Percentiles rank a stretch among this genome's conserved stretches.
These are phyloP conservation scores for Boletus speciosus DNA, from an alignment of 768 basidiomycete genomes.

Conservation along the genomic window DNA sequence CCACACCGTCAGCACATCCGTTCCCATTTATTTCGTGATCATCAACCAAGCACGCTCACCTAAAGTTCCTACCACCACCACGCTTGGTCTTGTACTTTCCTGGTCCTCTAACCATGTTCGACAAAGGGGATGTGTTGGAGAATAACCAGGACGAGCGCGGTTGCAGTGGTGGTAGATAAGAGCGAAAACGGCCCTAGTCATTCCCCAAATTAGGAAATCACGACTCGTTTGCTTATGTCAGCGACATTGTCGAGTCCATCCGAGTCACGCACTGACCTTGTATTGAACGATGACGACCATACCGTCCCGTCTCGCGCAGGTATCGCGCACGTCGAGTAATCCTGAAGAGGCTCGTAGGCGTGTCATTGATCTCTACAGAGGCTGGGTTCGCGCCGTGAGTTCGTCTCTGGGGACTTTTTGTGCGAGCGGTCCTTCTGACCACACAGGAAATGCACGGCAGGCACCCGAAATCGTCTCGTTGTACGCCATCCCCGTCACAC, in stretches of 20 bases:
- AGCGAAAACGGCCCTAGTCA: not conserved
- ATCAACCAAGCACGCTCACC: constrained; percentile 37
- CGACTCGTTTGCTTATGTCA: constrained; percentile 16
- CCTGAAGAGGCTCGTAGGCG: constrained; percentile 62
- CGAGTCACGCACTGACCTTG: not conserved
- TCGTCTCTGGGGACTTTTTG: constrained; percentile 11
- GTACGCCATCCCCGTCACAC: constrained; percentile 79
- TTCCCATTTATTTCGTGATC: constrained; percentile 2
- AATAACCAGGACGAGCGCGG: not conserved
- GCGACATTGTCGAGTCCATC: constrained; percentile 3
- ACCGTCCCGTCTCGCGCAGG: constrained; percentile 79
- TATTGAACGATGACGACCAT: constrained; percentile 66
- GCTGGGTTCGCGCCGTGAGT: constrained; percentile 91
- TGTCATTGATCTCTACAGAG: constrained; percentile 78
- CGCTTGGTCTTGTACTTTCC: constrained; percentile 80
- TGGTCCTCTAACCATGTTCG: constrained; percentile 32
- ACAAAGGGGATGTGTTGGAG: not conserved
- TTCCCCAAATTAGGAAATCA: constrained; percentile 8
- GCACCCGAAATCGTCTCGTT: constrained; percentile 87
- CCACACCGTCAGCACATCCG: constrained; percentile 5
- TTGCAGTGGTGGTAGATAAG: constrained; percentile 16
- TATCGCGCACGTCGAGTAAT: constrained; percentile 55
- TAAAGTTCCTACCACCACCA: constrained; percentile 85
- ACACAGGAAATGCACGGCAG: constrained; percentile 38
- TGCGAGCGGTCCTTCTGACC: not conserved